Evolutionary conservation across 2,329 filamentous ascomycete species (phyloP).

Genomic region (Colletotrichum spaethianum): DNA sequence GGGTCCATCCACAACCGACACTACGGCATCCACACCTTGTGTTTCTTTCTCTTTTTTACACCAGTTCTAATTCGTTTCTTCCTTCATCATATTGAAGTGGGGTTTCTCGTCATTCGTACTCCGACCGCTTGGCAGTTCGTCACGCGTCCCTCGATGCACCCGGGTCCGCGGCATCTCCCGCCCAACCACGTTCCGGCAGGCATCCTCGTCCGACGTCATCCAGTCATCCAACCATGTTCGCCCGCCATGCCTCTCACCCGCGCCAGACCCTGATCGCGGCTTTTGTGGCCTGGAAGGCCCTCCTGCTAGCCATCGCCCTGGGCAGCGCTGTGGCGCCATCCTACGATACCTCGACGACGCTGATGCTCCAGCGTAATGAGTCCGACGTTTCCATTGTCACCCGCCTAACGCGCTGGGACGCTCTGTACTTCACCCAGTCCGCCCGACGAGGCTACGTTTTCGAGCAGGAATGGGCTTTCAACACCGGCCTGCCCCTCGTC

Average conservation of each 20-base stretch:
- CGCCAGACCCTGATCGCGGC: slow-evolving; percentile 48
- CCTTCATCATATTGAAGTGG: background rate
- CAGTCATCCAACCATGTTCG: slow-evolving; percentile 26
- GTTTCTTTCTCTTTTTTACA: background rate
- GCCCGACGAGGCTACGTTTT: slow-evolving; percentile 76
- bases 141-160: background rate
- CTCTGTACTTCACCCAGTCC: slow-evolving; percentile 79
- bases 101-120: background rate
- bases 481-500: slow-evolving; percentile 61
- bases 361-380: slow-evolving; percentile 52
- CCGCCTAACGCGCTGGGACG: slow-evolving; percentile 84
- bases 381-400: slow-evolving; percentile 57
- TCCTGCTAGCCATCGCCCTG: slow-evolving; percentile 75
- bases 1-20: background rate
- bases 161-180: slow-evolving; percentile 8
- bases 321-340: slow-evolving; percentile 65
- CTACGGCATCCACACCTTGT: background rate
- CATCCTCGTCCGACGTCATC: slow-evolving; percentile 20
- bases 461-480: slow-evolving; percentile 92
- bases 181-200: background rate
- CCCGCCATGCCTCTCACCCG: slow-evolving; percentile 36
- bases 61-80: background rate
- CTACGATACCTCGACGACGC: slow-evolving; percentile 84
- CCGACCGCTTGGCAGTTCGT: slow-evolving; percentile 1
- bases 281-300: slow-evolving; percentile 77